Conservation (phyloP, 1,284 basidiomycete genomes). For the Rhodotorula sp. region DNA sequence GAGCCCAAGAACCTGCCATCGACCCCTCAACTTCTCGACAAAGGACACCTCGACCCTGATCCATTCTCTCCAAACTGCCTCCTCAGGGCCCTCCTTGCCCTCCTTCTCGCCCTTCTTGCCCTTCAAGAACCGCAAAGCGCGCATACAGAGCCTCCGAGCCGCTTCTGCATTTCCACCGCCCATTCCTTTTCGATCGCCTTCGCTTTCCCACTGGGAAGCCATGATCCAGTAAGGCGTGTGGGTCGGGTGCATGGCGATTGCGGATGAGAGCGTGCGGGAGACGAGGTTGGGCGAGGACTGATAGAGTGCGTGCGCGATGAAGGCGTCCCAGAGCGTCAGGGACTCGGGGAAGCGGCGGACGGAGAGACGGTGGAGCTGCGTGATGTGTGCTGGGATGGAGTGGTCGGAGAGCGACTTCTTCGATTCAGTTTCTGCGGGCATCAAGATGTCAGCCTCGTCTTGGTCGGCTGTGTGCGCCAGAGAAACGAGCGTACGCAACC, state of each 20-base stretch:
- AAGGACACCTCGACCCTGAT: constrained; percentile 45
- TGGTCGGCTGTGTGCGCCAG: not conserved
- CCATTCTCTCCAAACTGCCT: constrained; percentile 45
- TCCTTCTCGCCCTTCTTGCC: constrained; percentile 14
- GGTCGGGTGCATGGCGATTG: constrained; percentile 46
- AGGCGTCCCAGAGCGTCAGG: constrained; percentile 43
- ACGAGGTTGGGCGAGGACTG: constrained; percentile 43
- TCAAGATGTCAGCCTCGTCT: not conserved
- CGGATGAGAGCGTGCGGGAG: constrained; percentile 42
- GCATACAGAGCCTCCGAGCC: constrained; percentile 45
- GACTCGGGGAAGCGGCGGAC: constrained; percentile 45
- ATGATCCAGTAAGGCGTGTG: constrained; percentile 45
- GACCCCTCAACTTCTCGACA: constrained; percentile 41
- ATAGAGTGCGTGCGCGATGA: constrained; percentile 42
- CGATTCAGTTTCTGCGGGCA: constrained; percentile 26
- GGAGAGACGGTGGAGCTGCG: constrained; percentile 44
- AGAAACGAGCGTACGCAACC: constrained; percentile 61
- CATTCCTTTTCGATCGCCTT: constrained; percentile 44
- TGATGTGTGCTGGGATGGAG: constrained; percentile 46
- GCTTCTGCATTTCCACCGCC: constrained; percentile 47
- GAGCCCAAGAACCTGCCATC: constrained; percentile 42
- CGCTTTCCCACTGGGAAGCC: constrained; percentile 45
- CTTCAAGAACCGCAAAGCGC: constrained; percentile 45
- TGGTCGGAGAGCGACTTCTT: constrained; percentile 45
- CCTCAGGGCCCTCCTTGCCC: constrained; percentile 17